These are phyloP conservation scores for Pyrus hybrid DNA, from an alignment of 331 rosid species.

Conservation along the genomic window DNA sequence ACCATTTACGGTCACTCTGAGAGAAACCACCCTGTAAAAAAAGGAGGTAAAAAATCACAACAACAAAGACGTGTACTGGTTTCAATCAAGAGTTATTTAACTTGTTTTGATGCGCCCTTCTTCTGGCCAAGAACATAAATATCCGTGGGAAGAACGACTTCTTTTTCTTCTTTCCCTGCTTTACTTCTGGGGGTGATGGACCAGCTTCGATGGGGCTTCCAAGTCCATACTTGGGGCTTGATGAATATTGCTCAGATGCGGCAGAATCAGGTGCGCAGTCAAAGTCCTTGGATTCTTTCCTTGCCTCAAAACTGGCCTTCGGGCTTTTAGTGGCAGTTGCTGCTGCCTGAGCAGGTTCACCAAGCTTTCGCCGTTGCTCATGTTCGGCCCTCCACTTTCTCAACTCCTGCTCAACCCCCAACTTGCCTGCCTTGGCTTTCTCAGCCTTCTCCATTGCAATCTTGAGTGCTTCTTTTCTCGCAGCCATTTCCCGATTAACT, in stretches of 20 bases:
- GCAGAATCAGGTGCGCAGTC: conserved; percentile 18
- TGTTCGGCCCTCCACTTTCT: conserved; percentile 76
- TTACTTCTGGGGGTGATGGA: conserved; percentile 49
- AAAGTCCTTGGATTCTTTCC: conserved; percentile 32
- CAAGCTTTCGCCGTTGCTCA: conserved; percentile 66
- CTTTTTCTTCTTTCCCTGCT: conserved; percentile 76
- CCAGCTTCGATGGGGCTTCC: conserved; percentile 23
- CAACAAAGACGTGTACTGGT: conserved; percentile 4
- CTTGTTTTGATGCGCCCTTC: conserved; percentile 44
- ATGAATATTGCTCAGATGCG: conserved; percentile 9
- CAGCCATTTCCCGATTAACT: conserved; percentile 59
- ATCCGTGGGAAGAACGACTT: conserved; percentile 71
- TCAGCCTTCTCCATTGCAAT: conserved; percentile 73
- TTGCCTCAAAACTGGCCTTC: conserved; percentile 46
- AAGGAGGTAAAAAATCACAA: conserved; percentile 19
- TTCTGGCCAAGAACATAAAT: conserved; percentile 71
- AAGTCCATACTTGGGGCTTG: conserved; percentile 35
- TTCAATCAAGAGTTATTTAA: conserved; percentile 22
- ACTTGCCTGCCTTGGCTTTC: conserved; percentile 89
- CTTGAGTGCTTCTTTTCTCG: conserved; percentile 59
- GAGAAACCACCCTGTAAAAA: conserved; percentile 17
- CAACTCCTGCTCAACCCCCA: conserved; percentile 86
- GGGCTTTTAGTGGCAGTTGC: conserved; percentile 49
- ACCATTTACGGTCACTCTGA: conserved; percentile 16
- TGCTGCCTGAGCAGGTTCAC: conserved; percentile 40